These are phyloP conservation scores for Aspergillus hancockii DNA, from an alignment of 495 filamentous ascomycete genomes.

Conservation along the genomic window DNA sequence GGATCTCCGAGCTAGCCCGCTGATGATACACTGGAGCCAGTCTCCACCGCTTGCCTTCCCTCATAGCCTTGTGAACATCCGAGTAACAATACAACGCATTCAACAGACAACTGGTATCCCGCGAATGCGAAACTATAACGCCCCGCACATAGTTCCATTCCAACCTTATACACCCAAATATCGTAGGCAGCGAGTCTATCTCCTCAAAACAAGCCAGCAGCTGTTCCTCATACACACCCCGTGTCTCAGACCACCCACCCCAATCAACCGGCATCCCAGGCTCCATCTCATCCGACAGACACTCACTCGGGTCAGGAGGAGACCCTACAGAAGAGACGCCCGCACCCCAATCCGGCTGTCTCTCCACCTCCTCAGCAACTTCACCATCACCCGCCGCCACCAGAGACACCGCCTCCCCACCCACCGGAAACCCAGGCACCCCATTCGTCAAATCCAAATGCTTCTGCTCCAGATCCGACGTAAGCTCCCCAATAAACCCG, in stretches of 20 bases:
- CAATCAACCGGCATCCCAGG: not conserved
- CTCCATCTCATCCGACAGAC: not conserved
- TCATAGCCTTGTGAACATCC: conserved; percentile 34
- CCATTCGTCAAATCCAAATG: conserved; percentile 38
- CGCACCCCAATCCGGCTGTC: conserved; percentile 18
- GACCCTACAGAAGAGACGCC: conserved; percentile 20
- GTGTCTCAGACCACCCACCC: conserved; percentile 11
- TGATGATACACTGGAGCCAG: conserved; percentile 36
- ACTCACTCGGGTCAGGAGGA: conserved; percentile 3
- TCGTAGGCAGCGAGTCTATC: conserved; percentile 35
- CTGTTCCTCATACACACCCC: conserved; percentile 34
- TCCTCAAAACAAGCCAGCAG: conserved; percentile 35
- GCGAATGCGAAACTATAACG: conserved; percentile 28
- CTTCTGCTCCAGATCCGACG: conserved; percentile 41
- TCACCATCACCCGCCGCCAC: not conserved
- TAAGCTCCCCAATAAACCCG: conserved; percentile 42
- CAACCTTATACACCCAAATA: conserved; percentile 36
- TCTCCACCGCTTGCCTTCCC: conserved; percentile 34
- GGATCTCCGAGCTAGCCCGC: conserved; percentile 36
- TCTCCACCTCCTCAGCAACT: not conserved
- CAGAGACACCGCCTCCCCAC: not conserved
- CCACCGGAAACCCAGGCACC: conserved; percentile 14
- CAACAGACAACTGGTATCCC: conserved; percentile 27
- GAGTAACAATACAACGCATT: conserved; percentile 41
- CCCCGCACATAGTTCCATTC: conserved; percentile 41